Evolutionary conservation across 2,329 filamentous ascomycete species (phyloP), one percentile per base, ranked within the genome.

Genomic region (Sphaceloma murrayae): DNA sequence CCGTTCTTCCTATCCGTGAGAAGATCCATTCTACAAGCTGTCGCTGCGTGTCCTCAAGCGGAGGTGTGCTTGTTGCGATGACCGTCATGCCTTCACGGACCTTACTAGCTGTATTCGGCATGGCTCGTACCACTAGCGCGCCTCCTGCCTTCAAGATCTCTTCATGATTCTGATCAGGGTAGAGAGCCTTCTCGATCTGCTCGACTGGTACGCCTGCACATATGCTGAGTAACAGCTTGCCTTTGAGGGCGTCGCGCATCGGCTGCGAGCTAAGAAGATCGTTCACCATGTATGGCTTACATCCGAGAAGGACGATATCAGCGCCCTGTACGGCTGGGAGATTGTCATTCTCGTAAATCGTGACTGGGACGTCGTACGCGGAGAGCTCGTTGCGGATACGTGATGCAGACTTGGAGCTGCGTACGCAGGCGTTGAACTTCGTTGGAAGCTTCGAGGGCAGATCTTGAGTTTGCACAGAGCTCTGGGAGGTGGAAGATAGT

Each of bases 21-120:
- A 89, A 89, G 55, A 88, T 82, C 78, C 82, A 87, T 21, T 74
- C 78, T 13, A 86, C 73, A 8, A 88, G 70, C 13, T 56, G 48
- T 57, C 73, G 66, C 21, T 71, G 70, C 13, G 68, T 63, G 1
- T 68, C 57, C 4, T 72, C 67, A 10, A 85, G 66, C 2, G 78
- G 71, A 6, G 78, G 75, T 6, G 67, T 68, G 5, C 72, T 69
- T 1, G 72, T 77, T 36, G 77, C 78, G 52, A 94, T 81, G 44
- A 91, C 69, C 6, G 68, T 89, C 83, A 91, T 91, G 53, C 76
- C 80, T 62, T 93, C 80, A 34, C 84, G 68, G 47, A 93, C 81
- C 38, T 84, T 72, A 18, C 80, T 79, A 8, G 85, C 85, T 0
- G 83, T 88, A 67, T 93, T 93, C 53, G 85, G 85, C 76, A 93